Conservation (phyloP, 768 basidiomycete genomes). For the Favolaschia claudopus region DNA sequence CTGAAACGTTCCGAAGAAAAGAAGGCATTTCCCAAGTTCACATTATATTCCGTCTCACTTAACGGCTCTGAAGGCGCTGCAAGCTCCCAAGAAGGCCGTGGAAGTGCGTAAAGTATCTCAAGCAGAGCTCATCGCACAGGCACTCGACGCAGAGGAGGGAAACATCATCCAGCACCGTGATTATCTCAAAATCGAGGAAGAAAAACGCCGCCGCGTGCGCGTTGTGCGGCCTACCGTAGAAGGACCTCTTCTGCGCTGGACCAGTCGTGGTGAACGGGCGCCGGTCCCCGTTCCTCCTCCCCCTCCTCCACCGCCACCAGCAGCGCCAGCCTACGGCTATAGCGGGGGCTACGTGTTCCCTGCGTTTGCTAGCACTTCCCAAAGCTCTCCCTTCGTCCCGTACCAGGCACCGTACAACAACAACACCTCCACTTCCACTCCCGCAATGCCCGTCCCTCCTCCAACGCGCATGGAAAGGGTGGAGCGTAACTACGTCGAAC, state of each 20-base stretch:
- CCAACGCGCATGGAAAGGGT: constrained; percentile 55
- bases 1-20: constrained; percentile 69
- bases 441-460: constrained; percentile 12
- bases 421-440: constrained; percentile 12
- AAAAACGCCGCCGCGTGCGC: constrained; percentile 74
- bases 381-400: not conserved
- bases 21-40: constrained; percentile 44
- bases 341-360: constrained; percentile 31
- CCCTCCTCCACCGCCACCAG: constrained; percentile 44
- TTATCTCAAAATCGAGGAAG: constrained; percentile 83
- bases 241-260: constrained; percentile 76
- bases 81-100: constrained; percentile 67
- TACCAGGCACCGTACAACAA: constrained; percentile 3
- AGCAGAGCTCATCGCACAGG: constrained; percentile 83
- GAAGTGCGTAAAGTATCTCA: constrained; percentile 69
- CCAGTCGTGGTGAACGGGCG: constrained; percentile 69
- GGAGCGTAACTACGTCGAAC: constrained; percentile 74
- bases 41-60: not conserved
- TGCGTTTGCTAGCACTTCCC: constrained; percentile 1
- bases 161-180: constrained; percentile 81
- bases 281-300: constrained; percentile 52
- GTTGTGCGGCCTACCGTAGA: constrained; percentile 67
- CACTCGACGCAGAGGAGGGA: constrained; percentile 87
- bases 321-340: constrained; percentile 24
- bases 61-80: constrained; percentile 52